Evolutionary conservation across 2,329 filamentous ascomycete genomes (phyloP).

Genomic region (Sclerotinia spermophila): DNA sequence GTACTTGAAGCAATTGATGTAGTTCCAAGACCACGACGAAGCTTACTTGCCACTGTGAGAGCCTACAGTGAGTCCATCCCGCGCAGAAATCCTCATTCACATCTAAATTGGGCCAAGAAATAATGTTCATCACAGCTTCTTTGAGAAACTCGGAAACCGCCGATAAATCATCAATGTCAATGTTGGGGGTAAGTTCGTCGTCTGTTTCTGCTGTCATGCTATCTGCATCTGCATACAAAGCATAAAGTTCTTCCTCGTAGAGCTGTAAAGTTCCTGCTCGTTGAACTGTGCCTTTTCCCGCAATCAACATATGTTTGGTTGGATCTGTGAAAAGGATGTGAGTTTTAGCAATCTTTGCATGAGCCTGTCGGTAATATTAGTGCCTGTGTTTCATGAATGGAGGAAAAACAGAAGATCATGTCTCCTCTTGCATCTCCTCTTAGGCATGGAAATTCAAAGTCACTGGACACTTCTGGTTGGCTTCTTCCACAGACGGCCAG

Average conservation of each 20-base stretch:
- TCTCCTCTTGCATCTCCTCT: conserved; percentile 34
- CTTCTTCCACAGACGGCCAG: not conserved
- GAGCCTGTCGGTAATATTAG: not conserved
- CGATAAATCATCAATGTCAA: not conserved
- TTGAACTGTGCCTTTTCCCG: conserved; percentile 40
- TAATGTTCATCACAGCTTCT: not conserved
- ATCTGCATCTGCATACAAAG: not conserved
- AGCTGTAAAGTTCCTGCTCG: conserved; percentile 32
- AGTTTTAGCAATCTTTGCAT: conserved; percentile 32
- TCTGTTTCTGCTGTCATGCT: not conserved
- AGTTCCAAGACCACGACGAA: not conserved
- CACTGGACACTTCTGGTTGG: not conserved
- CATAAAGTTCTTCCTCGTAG: not conserved
- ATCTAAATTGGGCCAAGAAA: not conserved
- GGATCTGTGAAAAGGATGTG: conserved; percentile 35
- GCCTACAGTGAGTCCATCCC: not conserved
- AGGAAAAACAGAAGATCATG: conserved; percentile 20
- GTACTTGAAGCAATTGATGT: not conserved
- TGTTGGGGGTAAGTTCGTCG: not conserved
- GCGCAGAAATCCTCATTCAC: not conserved
- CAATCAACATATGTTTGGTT: conserved; percentile 37
- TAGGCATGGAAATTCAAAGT: not conserved
- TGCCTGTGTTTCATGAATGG: conserved; percentile 5
- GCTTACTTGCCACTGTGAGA: not conserved
- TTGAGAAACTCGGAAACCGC: not conserved